Base-by-base conservation (phyloP, 1,139 yeast species). In the Diutina neorugosa region DNA sequence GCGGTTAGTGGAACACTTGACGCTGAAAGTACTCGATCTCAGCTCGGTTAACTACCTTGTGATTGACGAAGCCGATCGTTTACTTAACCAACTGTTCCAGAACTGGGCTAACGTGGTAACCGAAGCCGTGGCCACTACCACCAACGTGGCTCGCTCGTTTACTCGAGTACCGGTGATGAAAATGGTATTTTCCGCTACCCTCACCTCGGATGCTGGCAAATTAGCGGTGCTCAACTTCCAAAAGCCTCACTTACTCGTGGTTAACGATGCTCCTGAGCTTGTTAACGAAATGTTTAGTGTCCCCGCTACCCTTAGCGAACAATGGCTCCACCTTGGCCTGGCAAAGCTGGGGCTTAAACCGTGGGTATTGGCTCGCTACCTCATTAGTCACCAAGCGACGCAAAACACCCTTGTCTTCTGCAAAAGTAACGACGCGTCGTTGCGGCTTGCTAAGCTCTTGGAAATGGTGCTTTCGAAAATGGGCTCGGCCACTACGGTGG, bases 21-120 rank as follows among this genome's bases (percentile, higher is more conserved):
- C 70, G 43, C 63, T 65, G 40, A 66, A 66, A 7, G 60, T 70
- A 8, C 60, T 78, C 16, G 66, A 65, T 55, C 65, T 89, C 55
- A 66, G 69, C 21, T 71, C 76, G 55, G 71, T 93, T 56, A 74
- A 80, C 58, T 89, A 78, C 65, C 71, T 94, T 60, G 87, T 93
- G 3, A 80, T 93, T 47, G 99, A 93, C 69, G 99, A 93, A 68
- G 98, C 98, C 1, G 99, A 93, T 70, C 74, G 96, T 56, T 71
- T 93, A 54, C 75, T 93, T 58, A 89, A 89, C 63, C 98, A 93
- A 65, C 81, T 88, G 34, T 93, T 89, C 67, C 98, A 93, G 66
- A 89, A 89, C 64, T 93, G 99, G 99, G 82, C 91, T 58, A 77
- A 78, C 52, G 74, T 82, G 1, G 69, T 93, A n/a, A 27, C 50